Base-by-base conservation (phyloP, 2,329 filamentous ascomycete species). In the Penicillium sp. region DNA sequence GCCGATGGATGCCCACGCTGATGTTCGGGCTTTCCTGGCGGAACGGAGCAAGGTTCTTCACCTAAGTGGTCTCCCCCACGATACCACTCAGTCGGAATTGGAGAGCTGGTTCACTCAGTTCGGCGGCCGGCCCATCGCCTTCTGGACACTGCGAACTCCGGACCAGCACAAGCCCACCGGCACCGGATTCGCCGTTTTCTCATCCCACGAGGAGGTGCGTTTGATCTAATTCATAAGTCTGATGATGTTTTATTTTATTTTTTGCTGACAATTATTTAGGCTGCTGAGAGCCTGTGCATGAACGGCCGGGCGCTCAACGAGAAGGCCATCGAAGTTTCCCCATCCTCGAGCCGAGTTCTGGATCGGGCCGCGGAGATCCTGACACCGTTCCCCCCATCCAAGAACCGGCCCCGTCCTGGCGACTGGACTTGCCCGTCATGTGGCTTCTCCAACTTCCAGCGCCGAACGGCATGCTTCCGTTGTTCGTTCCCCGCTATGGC, bases 51-150 rank as follows among this genome's bases (percentile, higher is more conserved):
- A 99, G 79, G 93, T 99, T 37, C 85, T 99, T 53, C 94, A 99
- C 76, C 93, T 99, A 87, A 96, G 92, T 68, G 94, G 94, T 47
- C 83, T 99, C 50, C 94, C 94, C 43, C 94, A 99, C 73, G 94
- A 99, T 69, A 99, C 94, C 33, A 99, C 94, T 1, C 94, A 99
- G 78, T 97, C 93, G 3, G 94, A 99, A 79, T 84, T 99, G 23
- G 94, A 99, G 79, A 97, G 92, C 78, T 99, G 94, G 94, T 99
- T 97, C 73, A 99, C 94, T 27, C 94, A 99, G 76, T 99, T 96
- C 72, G 94, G 94, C 61, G 94, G 94, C 48, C 89, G 94, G 42
- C 94, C 94, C 27, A 99, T 99, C 77, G 94, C 94, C 20, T 99
- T 99, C 79, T 99, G 94, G 94, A 99, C 94, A 18, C 83, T 99